A percentile compares a stretch with the other conserved stretches of the same genome.
Evolutionary conservation across 345 rosid species (phyloP).

Genomic region (Bruguiera parviflora): DNA sequence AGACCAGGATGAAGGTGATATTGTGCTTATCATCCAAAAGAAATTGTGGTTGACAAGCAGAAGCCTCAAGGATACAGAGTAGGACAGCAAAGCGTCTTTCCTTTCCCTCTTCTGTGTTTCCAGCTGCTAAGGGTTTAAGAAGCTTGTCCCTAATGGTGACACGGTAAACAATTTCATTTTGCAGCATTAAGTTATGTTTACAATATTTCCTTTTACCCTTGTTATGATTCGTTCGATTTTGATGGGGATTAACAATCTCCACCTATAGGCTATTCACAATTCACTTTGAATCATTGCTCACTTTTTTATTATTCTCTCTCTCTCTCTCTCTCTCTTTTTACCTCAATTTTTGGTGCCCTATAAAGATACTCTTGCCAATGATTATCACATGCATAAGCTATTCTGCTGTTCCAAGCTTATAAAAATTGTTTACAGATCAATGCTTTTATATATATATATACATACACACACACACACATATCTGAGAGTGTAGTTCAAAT

Average conservation of each 20-base stretch:
- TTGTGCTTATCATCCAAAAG: constrained; percentile 60
- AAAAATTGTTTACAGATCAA: no score
- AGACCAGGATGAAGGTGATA: constrained; percentile 47
- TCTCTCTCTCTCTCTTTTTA: not conserved
- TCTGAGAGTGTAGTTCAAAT: no score
- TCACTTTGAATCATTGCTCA: no score
- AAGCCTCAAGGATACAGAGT: constrained; percentile 63
- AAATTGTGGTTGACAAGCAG: constrained; percentile 80
- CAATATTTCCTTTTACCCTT: constrained; percentile 15
- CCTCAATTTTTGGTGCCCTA: not conserved
- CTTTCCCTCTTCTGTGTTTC: constrained; percentile 1
- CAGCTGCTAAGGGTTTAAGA: constrained; percentile 27
- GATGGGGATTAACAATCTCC: constrained; percentile 36
- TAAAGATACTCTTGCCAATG: not conserved
- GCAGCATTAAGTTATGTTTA: constrained; percentile 36
- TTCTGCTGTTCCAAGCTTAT: no score
- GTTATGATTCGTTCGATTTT: not conserved
- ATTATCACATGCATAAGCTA: no score
- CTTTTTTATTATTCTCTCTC: constrained; percentile 20
- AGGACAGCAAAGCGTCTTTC: constrained; percentile 11
- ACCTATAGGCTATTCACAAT: constrained; percentile 15
- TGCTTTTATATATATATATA: no score
- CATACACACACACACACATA: no score
- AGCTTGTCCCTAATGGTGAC: constrained; percentile 3
- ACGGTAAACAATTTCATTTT: constrained; percentile 35